Conservation (phyloP, 192 early-diverging fungal genomes). For the Chytriomyces hyalinus region DNA sequence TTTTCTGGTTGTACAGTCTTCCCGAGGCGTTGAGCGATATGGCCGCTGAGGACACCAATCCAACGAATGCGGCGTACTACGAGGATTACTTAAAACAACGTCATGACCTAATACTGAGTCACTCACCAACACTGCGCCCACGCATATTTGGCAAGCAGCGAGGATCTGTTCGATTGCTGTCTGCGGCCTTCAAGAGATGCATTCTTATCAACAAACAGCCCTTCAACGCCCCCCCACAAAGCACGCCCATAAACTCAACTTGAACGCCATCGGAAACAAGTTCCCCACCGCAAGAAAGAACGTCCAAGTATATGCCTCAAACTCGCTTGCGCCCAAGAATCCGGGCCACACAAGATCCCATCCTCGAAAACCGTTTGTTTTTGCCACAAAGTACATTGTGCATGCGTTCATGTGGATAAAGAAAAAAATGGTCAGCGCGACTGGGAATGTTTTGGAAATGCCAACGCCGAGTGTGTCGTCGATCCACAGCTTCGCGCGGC, state of each 20-base stretch:
- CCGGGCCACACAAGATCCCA: conserved; percentile 14
- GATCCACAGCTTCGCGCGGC: background rate
- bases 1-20: conserved; percentile 34
- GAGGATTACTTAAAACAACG: no score
- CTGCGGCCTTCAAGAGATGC: background rate
- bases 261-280: conserved; percentile 23
- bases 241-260: conserved; percentile 13
- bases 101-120: no score
- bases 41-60: conserved; percentile 26
- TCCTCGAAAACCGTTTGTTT: background rate
- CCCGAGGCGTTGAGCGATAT: conserved; percentile 31
- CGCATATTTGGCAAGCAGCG: background rate
- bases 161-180: conserved; percentile 11
- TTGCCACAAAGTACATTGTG: conserved; percentile 8
- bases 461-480: conserved; percentile 3
- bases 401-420: conserved; percentile 27
- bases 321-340: background rate
- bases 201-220: background rate
- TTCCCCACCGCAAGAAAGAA: conserved; percentile 28
- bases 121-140: conserved; percentile 2
- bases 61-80: conserved; percentile 32
- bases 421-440: conserved; percentile 16
- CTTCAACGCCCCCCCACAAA: background rate
- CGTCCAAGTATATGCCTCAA: conserved; percentile 21
- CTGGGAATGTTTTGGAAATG: conserved; percentile 18